Evolutionary conservation across 768 basidiomycete species (phyloP), one percentile per base, ranked within the genome.

Genomic region (Lentinula detonsa): DNA sequence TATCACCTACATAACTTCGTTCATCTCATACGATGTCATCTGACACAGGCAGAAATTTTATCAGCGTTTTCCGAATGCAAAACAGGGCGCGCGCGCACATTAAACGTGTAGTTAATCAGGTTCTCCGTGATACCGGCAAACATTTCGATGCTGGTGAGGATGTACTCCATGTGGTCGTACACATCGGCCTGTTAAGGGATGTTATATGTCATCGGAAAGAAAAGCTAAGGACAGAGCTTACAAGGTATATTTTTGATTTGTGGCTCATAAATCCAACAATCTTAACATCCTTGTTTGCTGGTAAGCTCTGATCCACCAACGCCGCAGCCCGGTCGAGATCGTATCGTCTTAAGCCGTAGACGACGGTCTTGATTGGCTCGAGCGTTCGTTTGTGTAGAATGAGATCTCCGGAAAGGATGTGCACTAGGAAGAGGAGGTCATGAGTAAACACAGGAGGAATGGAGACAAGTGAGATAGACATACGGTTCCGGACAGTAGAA

Each of bases 21-120:
- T 90, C 86, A 85, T 89, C 64, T 89, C 83, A 68, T 89, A 86
- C 10, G 87, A 85, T 15, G 85, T 81, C 73, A 87, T 81, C 88
- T 89, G 66, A 13, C 62, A 18, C 31, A 39, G 28, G 35, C 56
- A 43, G 13, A 49, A 35, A 37, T 18, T 21, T 28, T 28, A 11
- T 45, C n/a, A 64, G 53, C 51, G 64, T 61, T 40, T 6, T 28
- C 42, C 28, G 23, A 13, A 28, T 39, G 23, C 16, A 6, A 50
- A 51, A 34, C 6, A 51, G 57, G 52, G 21, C 13, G 34, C 61
- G 21, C 40, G 73, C 84, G 28, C 53, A 88, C 86, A 70, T 90
- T 90, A 77, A 90, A 91, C 18, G 85, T 83, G 68, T 86, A 90
- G 61, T 81, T 78, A 65, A 90, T 89, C 65, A 90, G 68, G 66